A percentile compares a stretch with the other conserved stretches of the same genome.
Evolutionary conservation across 2,329 filamentous ascomycete species (phyloP).

Genomic region (Colletotrichum tropicale): DNA sequence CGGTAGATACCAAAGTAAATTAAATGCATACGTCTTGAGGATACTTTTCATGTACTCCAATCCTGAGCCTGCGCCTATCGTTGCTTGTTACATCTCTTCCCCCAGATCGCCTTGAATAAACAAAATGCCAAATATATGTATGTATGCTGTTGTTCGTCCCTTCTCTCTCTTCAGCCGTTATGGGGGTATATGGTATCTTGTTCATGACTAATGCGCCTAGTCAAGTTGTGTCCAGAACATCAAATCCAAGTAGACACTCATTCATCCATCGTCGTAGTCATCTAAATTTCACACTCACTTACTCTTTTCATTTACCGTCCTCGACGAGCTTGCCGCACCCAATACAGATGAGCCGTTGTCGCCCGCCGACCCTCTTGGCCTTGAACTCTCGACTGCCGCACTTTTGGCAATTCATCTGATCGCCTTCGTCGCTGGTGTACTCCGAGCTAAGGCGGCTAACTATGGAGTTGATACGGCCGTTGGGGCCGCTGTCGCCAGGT

Average conservation of each 20-base stretch:
- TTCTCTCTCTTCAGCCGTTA: neutral
- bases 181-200: slow-evolving; percentile 14
- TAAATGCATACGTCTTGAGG: neutral
- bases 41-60: neutral
- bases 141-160: neutral
- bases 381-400: slow-evolving; percentile 69
- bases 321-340: slow-evolving; percentile 48
- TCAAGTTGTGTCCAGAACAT: neutral
- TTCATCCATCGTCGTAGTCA: neutral
- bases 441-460: slow-evolving; percentile 62
- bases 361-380: slow-evolving; percentile 57
- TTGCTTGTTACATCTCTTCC: neutral
- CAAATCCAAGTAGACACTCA: neutral
- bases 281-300: neutral
- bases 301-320: neutral
- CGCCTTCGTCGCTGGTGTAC: slow-evolving; percentile 42
- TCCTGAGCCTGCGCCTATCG: neutral
- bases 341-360: slow-evolving; percentile 65
- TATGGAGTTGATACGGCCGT: slow-evolving; percentile 43
- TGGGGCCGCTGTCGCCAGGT: slow-evolving; percentile 15
- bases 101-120: neutral
- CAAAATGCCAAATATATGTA: neutral
- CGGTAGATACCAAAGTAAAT: slow-evolving; percentile 1
- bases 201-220: slow-evolving; percentile 9
- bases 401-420: slow-evolving; percentile 57